phyloP scores from a whole-genome alignment of 2,329 filamentous ascomycete genomes.

The Hypoxylon sp. region DNA sequence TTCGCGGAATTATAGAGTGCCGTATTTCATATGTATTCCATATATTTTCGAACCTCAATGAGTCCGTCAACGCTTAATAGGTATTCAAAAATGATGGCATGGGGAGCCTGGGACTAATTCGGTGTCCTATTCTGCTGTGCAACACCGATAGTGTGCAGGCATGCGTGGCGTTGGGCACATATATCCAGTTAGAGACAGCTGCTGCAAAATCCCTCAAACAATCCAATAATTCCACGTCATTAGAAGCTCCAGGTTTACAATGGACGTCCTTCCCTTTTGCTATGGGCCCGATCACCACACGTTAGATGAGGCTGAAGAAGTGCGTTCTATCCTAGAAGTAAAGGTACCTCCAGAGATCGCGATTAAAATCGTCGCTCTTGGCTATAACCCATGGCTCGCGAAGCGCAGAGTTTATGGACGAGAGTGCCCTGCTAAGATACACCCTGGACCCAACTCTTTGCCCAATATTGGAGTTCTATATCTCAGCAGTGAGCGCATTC shows the following conservation, averaged over 20 bases:
- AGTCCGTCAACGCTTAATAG: no score
- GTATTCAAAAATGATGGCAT: no score
- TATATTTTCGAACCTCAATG: no score
- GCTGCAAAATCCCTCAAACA: no score
- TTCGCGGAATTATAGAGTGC: not conserved
- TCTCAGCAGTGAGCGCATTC: constrained; percentile 12
- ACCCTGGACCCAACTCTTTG: not conserved
- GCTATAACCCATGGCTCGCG: constrained; percentile 16
- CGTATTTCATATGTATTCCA: not conserved
- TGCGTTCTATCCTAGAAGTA: not conserved
- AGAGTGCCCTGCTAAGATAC: not conserved
- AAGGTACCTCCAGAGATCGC: constrained; percentile 17
- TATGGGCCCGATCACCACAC: constrained; percentile 5
- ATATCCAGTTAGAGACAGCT: no score
- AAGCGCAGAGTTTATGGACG: constrained; percentile 1
- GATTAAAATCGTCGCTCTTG: constrained; percentile 2
- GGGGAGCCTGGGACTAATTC: no score
- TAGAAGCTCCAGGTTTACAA: no score
- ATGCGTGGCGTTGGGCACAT: no score
- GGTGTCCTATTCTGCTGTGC: no score
- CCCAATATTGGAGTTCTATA: constrained; percentile 13
- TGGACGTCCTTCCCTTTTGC: constrained; percentile 7
- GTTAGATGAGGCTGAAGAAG: constrained; percentile 1
- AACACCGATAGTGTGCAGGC: no score
- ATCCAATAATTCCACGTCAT: no score